Conservation (phyloP, 805 yeast genomes). For the Lachancea thermotolerans region DNA sequence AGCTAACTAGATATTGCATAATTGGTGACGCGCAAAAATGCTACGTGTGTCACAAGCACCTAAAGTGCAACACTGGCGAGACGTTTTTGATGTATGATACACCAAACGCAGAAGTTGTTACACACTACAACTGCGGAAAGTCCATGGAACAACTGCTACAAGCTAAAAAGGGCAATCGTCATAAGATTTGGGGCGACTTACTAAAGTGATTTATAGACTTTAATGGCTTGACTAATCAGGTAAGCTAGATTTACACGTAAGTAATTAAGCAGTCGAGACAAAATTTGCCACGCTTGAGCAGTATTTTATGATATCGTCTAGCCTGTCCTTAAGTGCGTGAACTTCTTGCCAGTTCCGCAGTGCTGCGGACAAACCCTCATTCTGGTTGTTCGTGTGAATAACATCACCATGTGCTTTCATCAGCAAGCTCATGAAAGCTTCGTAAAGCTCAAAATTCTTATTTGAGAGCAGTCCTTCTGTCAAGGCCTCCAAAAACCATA, state of each 20-base stretch:
- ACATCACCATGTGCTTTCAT: conserved; percentile 80
- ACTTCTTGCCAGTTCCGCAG: conserved; percentile 43
- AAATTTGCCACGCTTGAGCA: conserved; percentile 74
- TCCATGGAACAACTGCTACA: conserved; percentile 15
- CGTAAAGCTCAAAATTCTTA: conserved; percentile 65
- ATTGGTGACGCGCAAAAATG: conserved; percentile 47
- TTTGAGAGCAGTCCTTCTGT: conserved; percentile 50
- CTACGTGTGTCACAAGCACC: conserved; percentile 47
- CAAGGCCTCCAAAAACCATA: conserved; percentile 61
- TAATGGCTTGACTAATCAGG: background rate
- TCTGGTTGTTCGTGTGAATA: conserved; percentile 37
- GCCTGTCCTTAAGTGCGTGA: conserved; percentile 39
- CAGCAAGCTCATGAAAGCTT: conserved; percentile 72
- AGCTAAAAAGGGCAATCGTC: conserved; percentile 7
- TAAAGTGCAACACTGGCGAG: conserved; percentile 32
- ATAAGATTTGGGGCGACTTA: background rate
- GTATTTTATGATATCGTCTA: conserved; percentile 68
- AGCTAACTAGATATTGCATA: conserved; percentile 32
- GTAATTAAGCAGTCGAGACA: conserved; percentile 32
- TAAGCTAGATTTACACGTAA: background rate
- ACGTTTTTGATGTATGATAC: conserved; percentile 12
- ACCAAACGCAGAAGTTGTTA: conserved; percentile 14
- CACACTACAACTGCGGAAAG: conserved; percentile 27
- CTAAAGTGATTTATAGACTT: background rate
- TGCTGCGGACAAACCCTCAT: conserved; percentile 37